A percentile compares a stretch with the other conserved stretches of the same genome.
Conservation (phyloP, 495 filamentous ascomycete genomes). For the Zalerion maritima region DNA sequence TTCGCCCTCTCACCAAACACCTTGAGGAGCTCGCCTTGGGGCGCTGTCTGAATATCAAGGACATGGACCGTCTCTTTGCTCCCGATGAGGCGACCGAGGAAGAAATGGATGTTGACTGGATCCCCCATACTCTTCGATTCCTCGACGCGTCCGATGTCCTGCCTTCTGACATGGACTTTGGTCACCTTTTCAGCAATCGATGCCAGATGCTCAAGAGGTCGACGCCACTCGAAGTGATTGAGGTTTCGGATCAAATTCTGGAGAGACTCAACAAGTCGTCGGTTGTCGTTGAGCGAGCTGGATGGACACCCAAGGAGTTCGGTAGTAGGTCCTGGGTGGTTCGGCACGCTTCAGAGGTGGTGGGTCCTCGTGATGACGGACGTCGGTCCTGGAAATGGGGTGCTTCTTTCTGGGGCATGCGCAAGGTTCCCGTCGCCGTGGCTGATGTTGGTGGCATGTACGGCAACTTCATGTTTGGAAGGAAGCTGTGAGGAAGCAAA, state of each 20-base stretch:
- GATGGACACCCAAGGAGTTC: slow-evolving; percentile 57
- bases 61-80: slow-evolving; percentile 46
- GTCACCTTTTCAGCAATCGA: slow-evolving; percentile 42
- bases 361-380: slow-evolving; percentile 28
- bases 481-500: slow-evolving; percentile 31
- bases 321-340: slow-evolving; percentile 56
- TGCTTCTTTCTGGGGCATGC: slow-evolving; percentile 76
- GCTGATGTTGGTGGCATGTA: slow-evolving; percentile 78
- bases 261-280: slow-evolving; percentile 40
- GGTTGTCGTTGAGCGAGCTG: slow-evolving; percentile 25
- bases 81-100: slow-evolving; percentile 24
- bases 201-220: slow-evolving; percentile 49
- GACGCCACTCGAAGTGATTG: slow-evolving; percentile 65
- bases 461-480: slow-evolving; percentile 67
- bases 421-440: slow-evolving; percentile 65
- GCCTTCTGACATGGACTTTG: slow-evolving; percentile 41
- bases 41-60: slow-evolving; percentile 46
- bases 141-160: slow-evolving; percentile 55
- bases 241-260: slow-evolving; percentile 59
- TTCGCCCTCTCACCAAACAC: slow-evolving; percentile 63
- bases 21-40: slow-evolving; percentile 68
- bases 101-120: slow-evolving; percentile 29
- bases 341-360: slow-evolving; percentile 24
- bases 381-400: slow-evolving; percentile 74
- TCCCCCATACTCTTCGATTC: slow-evolving; percentile 55